phyloP scores from a whole-genome alignment of 345 rosid species.

The Populus deltoides region DNA sequence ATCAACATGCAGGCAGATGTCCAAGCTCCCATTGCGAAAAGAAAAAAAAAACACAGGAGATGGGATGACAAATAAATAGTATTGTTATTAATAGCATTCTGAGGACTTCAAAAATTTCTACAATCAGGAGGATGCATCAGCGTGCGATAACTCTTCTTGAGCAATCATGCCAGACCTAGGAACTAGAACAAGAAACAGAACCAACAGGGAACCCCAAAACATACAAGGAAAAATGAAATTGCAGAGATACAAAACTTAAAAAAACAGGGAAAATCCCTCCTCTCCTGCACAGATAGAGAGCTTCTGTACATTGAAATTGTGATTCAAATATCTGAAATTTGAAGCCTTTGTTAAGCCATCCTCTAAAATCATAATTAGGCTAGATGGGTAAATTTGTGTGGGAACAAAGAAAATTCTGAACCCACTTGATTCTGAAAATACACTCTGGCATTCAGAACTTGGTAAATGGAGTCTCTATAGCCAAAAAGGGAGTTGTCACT shows the following conservation, averaged over 20 bases:
- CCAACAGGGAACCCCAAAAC: constrained; percentile 15
- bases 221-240: constrained; percentile 5
- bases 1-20: background rate
- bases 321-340: constrained; percentile 37
- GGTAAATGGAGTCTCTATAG: constrained; percentile 31
- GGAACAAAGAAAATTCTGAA: constrained; percentile 21
- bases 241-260: constrained; percentile 36
- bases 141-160: constrained; percentile 8
- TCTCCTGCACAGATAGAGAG: constrained; percentile 20
- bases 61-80: background rate
- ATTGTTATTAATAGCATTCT: background rate
- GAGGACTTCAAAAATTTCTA: constrained; percentile 24
- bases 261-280: constrained; percentile 29
- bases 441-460: constrained; percentile 32
- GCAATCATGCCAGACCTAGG: constrained; percentile 19
- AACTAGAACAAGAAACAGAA: constrained; percentile 5
- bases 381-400: constrained; percentile 17
- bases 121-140: constrained; percentile 17
- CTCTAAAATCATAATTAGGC: constrained; percentile 29
- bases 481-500: constrained; percentile 25
- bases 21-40: background rate
- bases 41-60: background rate
- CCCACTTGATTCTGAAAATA: constrained; percentile 28
- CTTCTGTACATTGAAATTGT: constrained; percentile 29
- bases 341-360: constrained; percentile 31